phyloP scores from a whole-genome alignment of 495 filamentous ascomycete genomes.

The Copromyces sp. region DNA sequence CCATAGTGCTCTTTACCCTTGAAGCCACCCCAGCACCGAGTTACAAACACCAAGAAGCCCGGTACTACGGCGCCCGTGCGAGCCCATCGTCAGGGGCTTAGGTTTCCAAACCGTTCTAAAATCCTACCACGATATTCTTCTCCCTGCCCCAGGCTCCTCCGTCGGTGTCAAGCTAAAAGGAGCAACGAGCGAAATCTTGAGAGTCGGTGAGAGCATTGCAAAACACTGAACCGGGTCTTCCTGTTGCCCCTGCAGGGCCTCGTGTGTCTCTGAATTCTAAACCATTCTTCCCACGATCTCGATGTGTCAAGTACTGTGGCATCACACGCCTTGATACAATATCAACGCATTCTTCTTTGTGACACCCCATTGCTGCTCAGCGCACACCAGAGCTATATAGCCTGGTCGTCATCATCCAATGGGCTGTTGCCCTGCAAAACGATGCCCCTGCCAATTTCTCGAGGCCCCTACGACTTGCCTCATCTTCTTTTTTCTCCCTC shows the following conservation, averaged over 20 bases:
- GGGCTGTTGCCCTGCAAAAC: not conserved
- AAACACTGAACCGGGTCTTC: not conserved
- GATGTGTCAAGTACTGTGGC: constrained; percentile 3
- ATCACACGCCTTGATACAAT: constrained; percentile 15
- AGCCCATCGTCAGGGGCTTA: not conserved
- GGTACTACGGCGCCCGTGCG: not conserved
- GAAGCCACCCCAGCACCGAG: not conserved
- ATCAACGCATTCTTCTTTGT: constrained; percentile 18
- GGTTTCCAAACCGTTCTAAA: not conserved
- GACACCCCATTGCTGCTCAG: constrained; percentile 15
- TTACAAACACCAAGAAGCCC: not conserved
- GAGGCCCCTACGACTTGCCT: not conserved
- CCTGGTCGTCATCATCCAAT: constrained; percentile 18
- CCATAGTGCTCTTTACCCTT: not conserved
- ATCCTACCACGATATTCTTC: not conserved
- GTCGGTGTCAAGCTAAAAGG: not conserved
- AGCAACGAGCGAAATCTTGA: not conserved
- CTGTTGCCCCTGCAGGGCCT: not conserved
- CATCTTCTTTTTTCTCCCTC: not conserved
- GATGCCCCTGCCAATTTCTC: constrained; percentile 8
- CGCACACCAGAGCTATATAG: constrained; percentile 15
- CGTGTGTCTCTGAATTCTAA: not conserved
- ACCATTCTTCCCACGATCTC: not conserved
- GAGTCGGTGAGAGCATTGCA: not conserved
- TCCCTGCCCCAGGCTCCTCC: not conserved